Evolutionary conservation across 2,329 filamentous ascomycete species (phyloP).

Genomic region (Gliomastix tumulicola): DNA sequence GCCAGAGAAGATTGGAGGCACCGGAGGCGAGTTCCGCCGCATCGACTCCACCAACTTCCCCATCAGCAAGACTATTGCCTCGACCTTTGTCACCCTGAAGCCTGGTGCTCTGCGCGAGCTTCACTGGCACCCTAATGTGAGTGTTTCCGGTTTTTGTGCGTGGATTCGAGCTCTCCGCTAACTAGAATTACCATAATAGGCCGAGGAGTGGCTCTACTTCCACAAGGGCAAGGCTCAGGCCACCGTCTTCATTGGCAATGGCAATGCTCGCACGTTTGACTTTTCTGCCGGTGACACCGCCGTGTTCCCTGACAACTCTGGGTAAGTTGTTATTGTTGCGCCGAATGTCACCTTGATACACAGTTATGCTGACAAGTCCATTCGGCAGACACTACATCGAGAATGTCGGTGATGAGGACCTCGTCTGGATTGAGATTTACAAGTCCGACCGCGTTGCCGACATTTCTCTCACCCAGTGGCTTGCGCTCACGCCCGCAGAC

Average conservation of each 20-base stretch:
- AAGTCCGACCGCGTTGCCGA: conserved; percentile 61
- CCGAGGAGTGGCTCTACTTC: conserved; percentile 68
- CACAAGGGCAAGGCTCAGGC: conserved; percentile 54
- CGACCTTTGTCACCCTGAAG: conserved; percentile 56
- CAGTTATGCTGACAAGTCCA: neutral
- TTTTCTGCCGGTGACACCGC: conserved; percentile 61
- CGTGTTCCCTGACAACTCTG: conserved; percentile 59
- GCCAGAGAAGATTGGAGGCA: conserved; percentile 50
- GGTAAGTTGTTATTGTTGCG: conserved; percentile 27
- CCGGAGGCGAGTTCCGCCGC: conserved; percentile 55
- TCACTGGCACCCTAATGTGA: conserved; percentile 64
- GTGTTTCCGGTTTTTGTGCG: too few species aligned
- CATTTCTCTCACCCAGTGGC: conserved; percentile 61
- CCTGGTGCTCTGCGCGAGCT: conserved; percentile 58
- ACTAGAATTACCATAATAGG: conserved; percentile 24
- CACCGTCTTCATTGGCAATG: conserved; percentile 57
- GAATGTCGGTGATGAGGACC: conserved; percentile 57
- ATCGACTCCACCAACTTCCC: conserved; percentile 64
- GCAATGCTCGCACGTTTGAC: conserved; percentile 58
- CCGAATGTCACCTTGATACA: neutral
- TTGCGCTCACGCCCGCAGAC: conserved; percentile 58
- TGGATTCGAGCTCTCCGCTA: neutral
- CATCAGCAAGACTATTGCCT: conserved; percentile 57
- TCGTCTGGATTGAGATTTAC: conserved; percentile 65
- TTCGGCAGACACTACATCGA: conserved; percentile 56